phyloP scores from a whole-genome alignment of 176 grass and related monocot species.

The Phoenix dactylifera region DNA sequence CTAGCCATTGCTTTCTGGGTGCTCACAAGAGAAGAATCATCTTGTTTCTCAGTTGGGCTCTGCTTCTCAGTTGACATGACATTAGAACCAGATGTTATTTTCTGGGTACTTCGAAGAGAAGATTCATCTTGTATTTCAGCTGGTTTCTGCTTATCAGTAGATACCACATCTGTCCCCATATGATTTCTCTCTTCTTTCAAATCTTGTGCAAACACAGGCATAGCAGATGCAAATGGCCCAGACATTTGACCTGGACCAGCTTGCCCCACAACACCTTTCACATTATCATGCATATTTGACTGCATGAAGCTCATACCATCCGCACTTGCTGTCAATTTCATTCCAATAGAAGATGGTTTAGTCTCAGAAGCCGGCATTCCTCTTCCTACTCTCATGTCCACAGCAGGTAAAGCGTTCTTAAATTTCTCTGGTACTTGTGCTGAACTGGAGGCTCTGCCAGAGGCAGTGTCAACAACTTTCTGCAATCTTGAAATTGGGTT shows the following conservation, averaged over 20 bases:
- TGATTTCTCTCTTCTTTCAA: conserved; percentile 17
- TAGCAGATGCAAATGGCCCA: conserved; percentile 23
- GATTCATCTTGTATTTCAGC: conserved; percentile 4
- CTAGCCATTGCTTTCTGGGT: conserved; percentile 36
- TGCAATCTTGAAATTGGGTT: conserved; percentile 19
- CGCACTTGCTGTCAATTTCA: conserved; percentile 3
- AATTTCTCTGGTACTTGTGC: conserved; percentile 21
- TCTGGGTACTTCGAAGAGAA: not conserved
- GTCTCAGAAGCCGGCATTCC: conserved; percentile 18
- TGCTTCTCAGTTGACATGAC: not conserved
- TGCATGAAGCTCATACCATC: conserved; percentile 19
- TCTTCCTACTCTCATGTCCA: conserved; percentile 20
- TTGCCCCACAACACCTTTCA: conserved; percentile 35
- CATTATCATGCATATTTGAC: conserved; percentile 24
- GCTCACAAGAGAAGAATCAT: conserved; percentile 21
- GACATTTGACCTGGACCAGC: conserved; percentile 15
- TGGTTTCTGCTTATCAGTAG: not conserved
- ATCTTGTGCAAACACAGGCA: conserved; percentile 41
- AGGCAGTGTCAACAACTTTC: conserved; percentile 26
- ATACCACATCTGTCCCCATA: not conserved
- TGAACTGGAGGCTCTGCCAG: conserved; percentile 25
- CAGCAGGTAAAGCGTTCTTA: conserved; percentile 25
- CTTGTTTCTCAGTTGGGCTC: not conserved
- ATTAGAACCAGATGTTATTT: not conserved
- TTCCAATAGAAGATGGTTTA: conserved; percentile 27